These are phyloP conservation scores for Naganishia cerealis DNA, from an alignment of 1,284 basidiomycete genomes.

Conservation along the genomic window DNA sequence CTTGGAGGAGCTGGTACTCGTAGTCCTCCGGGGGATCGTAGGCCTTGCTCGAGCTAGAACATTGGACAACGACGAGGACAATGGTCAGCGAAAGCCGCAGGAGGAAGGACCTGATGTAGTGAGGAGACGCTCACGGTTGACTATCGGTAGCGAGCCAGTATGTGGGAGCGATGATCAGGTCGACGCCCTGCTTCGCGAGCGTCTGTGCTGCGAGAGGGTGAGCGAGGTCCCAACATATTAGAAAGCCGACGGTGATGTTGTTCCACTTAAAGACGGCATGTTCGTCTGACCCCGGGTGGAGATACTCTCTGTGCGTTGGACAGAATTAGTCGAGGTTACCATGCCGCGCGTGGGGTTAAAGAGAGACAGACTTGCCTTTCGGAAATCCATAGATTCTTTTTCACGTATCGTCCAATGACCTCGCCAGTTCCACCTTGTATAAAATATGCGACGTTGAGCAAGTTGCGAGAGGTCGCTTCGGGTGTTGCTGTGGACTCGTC, in stretches of 20 bases:
- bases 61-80: not conserved
- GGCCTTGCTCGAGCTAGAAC: constrained; percentile 35
- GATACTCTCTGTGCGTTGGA: constrained; percentile 44
- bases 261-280: constrained; percentile 48
- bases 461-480: not conserved
- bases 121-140: constrained; percentile 45
- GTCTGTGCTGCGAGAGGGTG: constrained; percentile 46
- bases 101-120: not conserved
- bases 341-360: not conserved
- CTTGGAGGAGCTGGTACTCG: constrained; percentile 43
- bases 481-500: not conserved
- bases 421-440: constrained; percentile 44
- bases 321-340: not conserved
- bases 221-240: constrained; percentile 54
- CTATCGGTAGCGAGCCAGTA: constrained; percentile 52
- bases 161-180: constrained; percentile 51
- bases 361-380: constrained; percentile 43
- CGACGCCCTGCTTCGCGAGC: constrained; percentile 46
- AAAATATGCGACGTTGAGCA: constrained; percentile 51
- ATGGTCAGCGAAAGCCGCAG: not conserved
- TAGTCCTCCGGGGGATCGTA: constrained; percentile 40
- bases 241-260: constrained; percentile 49
- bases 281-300: constrained; percentile 44
- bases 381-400: constrained; percentile 54
- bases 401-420: constrained; percentile 45